phyloP scores from a whole-genome alignment of 352 stramenopile genomes.

The Pythium phragmiticola region DNA sequence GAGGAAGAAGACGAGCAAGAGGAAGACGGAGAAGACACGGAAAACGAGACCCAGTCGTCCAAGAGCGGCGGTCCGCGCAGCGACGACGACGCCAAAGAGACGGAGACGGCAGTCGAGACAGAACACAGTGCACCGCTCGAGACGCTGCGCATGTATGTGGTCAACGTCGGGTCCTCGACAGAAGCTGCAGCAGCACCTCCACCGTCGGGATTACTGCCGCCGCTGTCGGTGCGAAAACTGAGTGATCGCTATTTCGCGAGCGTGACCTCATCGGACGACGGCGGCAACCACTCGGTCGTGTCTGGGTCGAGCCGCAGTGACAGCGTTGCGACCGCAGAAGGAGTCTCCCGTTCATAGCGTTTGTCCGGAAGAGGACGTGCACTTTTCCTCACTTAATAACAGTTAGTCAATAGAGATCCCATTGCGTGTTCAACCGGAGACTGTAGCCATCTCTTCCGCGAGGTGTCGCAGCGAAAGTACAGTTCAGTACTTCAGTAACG shows the following conservation, averaged over 20 bases:
- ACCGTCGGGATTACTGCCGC: not conserved
- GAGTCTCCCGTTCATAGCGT: not conserved
- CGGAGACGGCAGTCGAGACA: constrained; percentile 10
- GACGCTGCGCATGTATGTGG: constrained; percentile 68
- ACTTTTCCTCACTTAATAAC: too few species aligned
- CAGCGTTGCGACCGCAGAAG: not conserved
- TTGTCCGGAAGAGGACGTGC: too few species aligned
- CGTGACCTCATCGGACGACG: constrained; percentile 22
- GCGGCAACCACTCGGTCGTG: constrained; percentile 16
- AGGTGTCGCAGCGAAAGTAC: not conserved
- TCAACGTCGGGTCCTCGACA: constrained; percentile 10
- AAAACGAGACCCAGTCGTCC: constrained; percentile 23
- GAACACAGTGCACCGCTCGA: constrained; percentile 35
- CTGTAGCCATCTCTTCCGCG: constrained; percentile 2
- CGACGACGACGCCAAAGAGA: constrained; percentile 15
- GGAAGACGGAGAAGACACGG: constrained; percentile 35
- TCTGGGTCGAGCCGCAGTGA: constrained; percentile 1
- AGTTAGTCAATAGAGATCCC: too few species aligned
- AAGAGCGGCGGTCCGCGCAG: constrained; percentile 12
- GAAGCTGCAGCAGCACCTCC: not conserved
- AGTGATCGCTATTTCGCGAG: constrained; percentile 20
- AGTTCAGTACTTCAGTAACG: not conserved
- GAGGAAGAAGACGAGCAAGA: constrained; percentile 27
- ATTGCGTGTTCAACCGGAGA: not conserved
- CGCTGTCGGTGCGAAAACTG: constrained; percentile 25